Percentiles rank a stretch among this genome's conserved stretches.
Evolutionary conservation across 345 rosid genomes (phyloP).

Genomic region (Eucalyptus viminalis): DNA sequence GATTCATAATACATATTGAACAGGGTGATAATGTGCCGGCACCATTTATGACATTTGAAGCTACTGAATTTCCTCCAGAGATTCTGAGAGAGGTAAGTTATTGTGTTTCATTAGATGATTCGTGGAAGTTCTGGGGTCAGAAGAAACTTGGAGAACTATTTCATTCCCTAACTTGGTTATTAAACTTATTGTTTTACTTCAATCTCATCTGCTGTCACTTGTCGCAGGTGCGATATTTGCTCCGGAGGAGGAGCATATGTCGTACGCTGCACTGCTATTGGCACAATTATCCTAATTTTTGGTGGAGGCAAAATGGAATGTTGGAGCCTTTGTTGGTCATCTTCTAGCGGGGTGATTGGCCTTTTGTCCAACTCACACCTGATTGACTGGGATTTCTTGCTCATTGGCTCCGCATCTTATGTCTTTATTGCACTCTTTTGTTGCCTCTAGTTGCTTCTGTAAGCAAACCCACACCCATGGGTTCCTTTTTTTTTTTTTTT

Average conservation of each 20-base stretch:
- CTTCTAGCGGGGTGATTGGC: slow-evolving; percentile 65
- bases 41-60: slow-evolving; percentile 91
- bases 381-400: slow-evolving; percentile 61
- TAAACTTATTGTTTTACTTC: slow-evolving; percentile 10
- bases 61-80: slow-evolving; percentile 86
- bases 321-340: slow-evolving; percentile 73
- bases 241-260: slow-evolving; percentile 91
- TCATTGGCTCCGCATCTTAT: slow-evolving; percentile 58
- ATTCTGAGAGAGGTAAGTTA: slow-evolving; percentile 74
- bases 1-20: slow-evolving; percentile 2
- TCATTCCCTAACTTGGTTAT: slow-evolving; percentile 5
- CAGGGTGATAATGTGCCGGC: slow-evolving; percentile 93
- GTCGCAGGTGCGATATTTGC: slow-evolving; percentile 98
- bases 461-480: slow-evolving; percentile 51
- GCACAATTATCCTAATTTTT: slow-evolving; percentile 67
- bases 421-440: slow-evolving; percentile 64
- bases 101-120: not conserved
- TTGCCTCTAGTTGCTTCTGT: slow-evolving; percentile 81
- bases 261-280: slow-evolving; percentile 88
- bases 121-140: slow-evolving; percentile 2
- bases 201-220: slow-evolving; percentile 55
- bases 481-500: slow-evolving; percentile 4
- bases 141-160: slow-evolving; percentile 3
- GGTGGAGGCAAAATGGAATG: slow-evolving; percentile 82
- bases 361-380: slow-evolving; percentile 70